Evolutionary conservation across 371 early-diverging fungal species (phyloP).

Genomic region (Mucor irregularis): DNA sequence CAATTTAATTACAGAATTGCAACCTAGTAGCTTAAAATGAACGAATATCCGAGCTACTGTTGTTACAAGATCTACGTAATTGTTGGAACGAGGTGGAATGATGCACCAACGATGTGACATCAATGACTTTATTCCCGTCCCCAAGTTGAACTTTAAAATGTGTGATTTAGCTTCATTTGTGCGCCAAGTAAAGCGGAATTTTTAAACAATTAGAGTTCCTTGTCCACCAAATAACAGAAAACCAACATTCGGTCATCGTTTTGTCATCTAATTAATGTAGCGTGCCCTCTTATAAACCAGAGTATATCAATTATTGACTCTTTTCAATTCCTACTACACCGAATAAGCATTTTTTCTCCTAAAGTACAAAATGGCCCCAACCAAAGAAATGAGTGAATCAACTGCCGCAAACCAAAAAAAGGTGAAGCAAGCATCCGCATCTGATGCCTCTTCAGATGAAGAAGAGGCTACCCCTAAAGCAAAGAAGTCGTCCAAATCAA

Average conservation of each 20-base stretch:
- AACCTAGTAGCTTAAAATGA: too few species aligned
- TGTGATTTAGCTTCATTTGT: not conserved
- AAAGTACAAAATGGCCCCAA: conserved; percentile 23
- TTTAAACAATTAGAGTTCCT: not conserved
- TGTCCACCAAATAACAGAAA: not conserved
- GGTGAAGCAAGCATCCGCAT: conserved; percentile 5
- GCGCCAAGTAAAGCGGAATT: not conserved
- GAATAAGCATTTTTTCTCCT: too few species aligned
- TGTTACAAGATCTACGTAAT: not conserved
- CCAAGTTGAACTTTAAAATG: not conserved
- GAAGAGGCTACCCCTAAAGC: conserved; percentile 9
- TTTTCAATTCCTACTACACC: not conserved
- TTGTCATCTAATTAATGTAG: conserved; percentile 7
- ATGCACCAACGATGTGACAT: not conserved
- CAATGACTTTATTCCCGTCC: not conserved
- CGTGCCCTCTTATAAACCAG: conserved; percentile 1
- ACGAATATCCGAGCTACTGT: too few species aligned
- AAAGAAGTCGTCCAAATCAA: conserved; percentile 18
- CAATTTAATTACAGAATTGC: not conserved
- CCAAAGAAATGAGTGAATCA: conserved; percentile 17
- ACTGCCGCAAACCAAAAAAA: conserved; percentile 8
- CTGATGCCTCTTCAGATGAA: conserved; percentile 4
- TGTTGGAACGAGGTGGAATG: not conserved
- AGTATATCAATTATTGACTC: not conserved
- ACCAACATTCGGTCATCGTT: conserved; percentile 6